Base-by-base conservation (phyloP, 148 eudicot species). In the Chenopodium formosanum region DNA sequence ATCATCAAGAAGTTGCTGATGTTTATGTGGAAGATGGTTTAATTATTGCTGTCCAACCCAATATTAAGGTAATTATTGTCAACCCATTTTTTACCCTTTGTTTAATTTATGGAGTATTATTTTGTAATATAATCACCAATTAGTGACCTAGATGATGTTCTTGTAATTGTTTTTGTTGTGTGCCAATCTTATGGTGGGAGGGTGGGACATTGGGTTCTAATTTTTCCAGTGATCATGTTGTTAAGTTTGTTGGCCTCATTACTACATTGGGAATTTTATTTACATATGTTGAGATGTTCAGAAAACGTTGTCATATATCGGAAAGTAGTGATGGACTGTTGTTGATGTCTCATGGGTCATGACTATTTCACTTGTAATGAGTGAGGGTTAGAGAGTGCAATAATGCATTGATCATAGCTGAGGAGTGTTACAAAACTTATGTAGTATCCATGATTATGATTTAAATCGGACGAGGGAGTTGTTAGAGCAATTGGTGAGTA, bases 21-120 rank as follows among this genome's bases (percentile, higher is more conserved):
- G 99, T 96, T 32, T 96, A 90, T 88, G 88, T 96, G 22, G 91
- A 94, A 73, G 90, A 94, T 89, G 99, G 99, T 29, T 37, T 91
- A 25, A 89, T 96, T 88, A 85, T 86, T 84, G 90, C 91, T 64
- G 97, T 96, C 74, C 81, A 85, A 86, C 91, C 90, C 53, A 88
- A 90, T 73, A 86, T 96, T 70, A 89, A 83, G 94, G 98, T 96
- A 84, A 11, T 77, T 83, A 11, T 58, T 17, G 9, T 20, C 29
- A 6, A 50, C 27, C 53, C 3, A 0, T 12, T 13, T 25, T 16
- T 46, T 13, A 40, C 1, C 29, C 25, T 31, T 34, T 31, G 0
- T 69, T 29, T 1, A 2, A 13, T 16, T 5, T 68, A 11, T 31
- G 9, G 8, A 9, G 22, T 32, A 32, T 70, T 34, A 32, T 8